phyloP scores from a whole-genome alignment of 257 asterid genomes.

The Forsythia viridissima region DNA sequence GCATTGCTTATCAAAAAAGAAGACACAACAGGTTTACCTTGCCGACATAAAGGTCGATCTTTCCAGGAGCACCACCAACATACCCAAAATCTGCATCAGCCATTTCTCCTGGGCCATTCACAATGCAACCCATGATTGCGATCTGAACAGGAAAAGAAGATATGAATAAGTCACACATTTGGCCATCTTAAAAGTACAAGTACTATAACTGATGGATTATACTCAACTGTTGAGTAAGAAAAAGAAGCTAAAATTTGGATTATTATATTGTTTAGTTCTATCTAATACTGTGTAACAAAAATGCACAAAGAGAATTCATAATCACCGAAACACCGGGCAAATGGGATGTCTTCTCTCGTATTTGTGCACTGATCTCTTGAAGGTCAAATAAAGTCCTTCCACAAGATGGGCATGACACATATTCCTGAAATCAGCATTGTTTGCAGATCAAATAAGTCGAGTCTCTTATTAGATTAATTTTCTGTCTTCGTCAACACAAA shows the following conservation, averaged over 20 bases:
- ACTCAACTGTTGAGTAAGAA: not conserved
- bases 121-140: conserved; percentile 99
- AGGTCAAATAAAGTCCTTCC: conserved; percentile 97
- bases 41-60: conserved; percentile 96
- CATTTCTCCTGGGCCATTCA: conserved; percentile 99
- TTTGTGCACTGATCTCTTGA: conserved; percentile 95
- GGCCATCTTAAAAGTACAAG: not conserved
- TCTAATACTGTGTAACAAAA: not conserved
- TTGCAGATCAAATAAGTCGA: not conserved
- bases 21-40: conserved; percentile 51
- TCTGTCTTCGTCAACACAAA: not conserved
- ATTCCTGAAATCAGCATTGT: conserved; percentile 59
- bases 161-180: not conserved
- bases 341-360: conserved; percentile 92
- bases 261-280: not conserved
- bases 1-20: not conserved
- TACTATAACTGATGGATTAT: not conserved
- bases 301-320: conserved; percentile 17
- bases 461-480: conserved; percentile 3
- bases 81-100: conserved; percentile 99
- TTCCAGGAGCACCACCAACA: conserved; percentile 99
- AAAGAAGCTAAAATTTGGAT: not conserved
- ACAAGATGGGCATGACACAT: conserved; percentile 99
- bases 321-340: conserved; percentile 98
- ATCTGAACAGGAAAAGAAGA: conserved; percentile 48